Percentiles rank a stretch among this genome's conserved stretches.
phyloP scores from a whole-genome alignment of 805 yeast genomes.

The Brettanomyces naardenensis region DNA sequence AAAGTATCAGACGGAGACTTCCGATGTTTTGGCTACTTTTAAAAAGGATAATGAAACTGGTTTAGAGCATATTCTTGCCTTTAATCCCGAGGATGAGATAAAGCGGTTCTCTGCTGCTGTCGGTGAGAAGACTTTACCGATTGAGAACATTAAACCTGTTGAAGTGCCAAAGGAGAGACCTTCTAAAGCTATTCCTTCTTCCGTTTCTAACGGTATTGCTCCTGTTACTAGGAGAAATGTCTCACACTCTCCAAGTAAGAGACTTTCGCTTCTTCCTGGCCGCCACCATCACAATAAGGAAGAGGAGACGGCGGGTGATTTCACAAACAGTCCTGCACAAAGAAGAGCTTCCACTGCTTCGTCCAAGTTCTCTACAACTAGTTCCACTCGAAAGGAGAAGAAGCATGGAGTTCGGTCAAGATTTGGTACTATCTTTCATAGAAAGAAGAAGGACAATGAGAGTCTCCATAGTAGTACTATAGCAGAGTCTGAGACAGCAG shows the following conservation, averaged over 20 bases:
- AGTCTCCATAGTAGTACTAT: constrained; percentile 16
- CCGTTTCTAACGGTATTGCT: constrained; percentile 11
- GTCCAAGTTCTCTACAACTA: constrained; percentile 1
- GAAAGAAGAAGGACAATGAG: constrained; percentile 40
- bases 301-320: not conserved
- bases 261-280: constrained; percentile 1
- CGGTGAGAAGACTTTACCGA: constrained; percentile 19
- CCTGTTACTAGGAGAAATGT: constrained; percentile 1
- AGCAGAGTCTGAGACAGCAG: constrained; percentile 25
- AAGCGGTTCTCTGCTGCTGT: constrained; percentile 41
- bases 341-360: constrained; percentile 4
- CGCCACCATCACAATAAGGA: constrained; percentile 7
- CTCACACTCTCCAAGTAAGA: not conserved
- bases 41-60: constrained; percentile 52
- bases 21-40: constrained; percentile 41
- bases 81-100: constrained; percentile 55
- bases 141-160: constrained; percentile 16
- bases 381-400: constrained; percentile 18
- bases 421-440: constrained; percentile 66
- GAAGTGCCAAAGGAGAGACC: constrained; percentile 1
- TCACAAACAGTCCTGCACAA: constrained; percentile 3
- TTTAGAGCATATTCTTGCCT: constrained; percentile 56
- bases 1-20: constrained; percentile 53
- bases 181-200: constrained; percentile 9
- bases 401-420: constrained; percentile 46